Percentiles rank a stretch among this genome's conserved stretches.
phyloP scores from a whole-genome alignment of 1,139 yeast genomes.

The Meyerozyma carpophila region DNA sequence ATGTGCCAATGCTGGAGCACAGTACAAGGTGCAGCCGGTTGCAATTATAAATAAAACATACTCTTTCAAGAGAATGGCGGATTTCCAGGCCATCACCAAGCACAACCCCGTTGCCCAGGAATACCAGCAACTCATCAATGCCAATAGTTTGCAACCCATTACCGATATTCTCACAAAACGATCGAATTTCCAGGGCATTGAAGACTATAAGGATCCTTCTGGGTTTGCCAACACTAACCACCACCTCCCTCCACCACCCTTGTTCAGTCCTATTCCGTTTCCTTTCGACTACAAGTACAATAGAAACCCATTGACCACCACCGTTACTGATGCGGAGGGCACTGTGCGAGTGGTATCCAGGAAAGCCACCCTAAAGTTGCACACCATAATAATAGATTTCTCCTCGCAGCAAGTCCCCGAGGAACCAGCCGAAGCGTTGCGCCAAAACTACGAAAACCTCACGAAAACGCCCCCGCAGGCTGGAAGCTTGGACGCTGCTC shows the following conservation, averaged over 20 bases:
- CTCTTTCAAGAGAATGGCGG: conserved; percentile 81
- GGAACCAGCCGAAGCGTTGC: conserved; percentile 33
- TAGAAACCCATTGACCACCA: conserved; percentile 46
- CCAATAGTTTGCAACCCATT: conserved; percentile 28
- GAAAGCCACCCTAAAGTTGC: conserved; percentile 35
- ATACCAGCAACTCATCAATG: conserved; percentile 22
- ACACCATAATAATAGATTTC: conserved; percentile 41
- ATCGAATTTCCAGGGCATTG: conserved; percentile 24
- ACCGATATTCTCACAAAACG: conserved; percentile 39
- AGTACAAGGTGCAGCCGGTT: conserved; percentile 49
- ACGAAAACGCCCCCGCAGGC: conserved; percentile 15
- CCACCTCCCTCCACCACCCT: conserved; percentile 83
- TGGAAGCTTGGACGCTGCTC: conserved; percentile 23
- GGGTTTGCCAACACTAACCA: conserved; percentile 40
- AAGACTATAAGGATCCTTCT: conserved; percentile 24
- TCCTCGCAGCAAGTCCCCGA: conserved; percentile 24
- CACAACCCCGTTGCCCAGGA: conserved; percentile 45
- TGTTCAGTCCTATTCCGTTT: conserved; percentile 67
- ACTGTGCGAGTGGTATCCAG: conserved; percentile 38
- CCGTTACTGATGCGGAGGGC: conserved; percentile 58
- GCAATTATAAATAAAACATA: conserved; percentile 68
- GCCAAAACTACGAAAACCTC: conserved; percentile 27
- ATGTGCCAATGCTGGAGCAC: conserved; percentile 11
- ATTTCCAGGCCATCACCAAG: conserved; percentile 71
- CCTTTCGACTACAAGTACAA: conserved; percentile 61